Conservation (phyloP, 1,139 yeast species). For the Magnusiomyces fungicola region DNA sequence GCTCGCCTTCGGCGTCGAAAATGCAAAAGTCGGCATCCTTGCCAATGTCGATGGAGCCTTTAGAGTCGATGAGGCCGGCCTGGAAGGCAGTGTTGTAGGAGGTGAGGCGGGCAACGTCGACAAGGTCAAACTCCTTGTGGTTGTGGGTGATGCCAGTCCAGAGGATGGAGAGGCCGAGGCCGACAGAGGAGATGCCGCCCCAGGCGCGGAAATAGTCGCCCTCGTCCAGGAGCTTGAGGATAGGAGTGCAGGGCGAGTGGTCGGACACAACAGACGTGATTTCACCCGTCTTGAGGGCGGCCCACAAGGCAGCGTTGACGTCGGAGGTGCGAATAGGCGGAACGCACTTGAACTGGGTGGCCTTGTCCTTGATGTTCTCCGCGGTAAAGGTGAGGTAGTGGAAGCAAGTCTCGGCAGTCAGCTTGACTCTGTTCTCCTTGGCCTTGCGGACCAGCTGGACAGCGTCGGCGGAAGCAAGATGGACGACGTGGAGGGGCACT, state of each 20-base stretch:
- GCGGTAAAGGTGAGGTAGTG: slow-evolving; percentile 76
- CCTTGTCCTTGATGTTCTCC: slow-evolving; percentile 64
- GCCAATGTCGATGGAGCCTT: slow-evolving; percentile 67
- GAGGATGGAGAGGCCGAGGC: slow-evolving; percentile 76
- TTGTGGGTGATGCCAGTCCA: slow-evolving; percentile 62
- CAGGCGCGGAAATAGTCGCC: slow-evolving; percentile 91
- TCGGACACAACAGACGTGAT: slow-evolving; percentile 89
- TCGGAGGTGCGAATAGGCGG: slow-evolving; percentile 81
- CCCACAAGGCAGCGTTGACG: slow-evolving; percentile 70
- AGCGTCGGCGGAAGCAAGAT: slow-evolving; percentile 78
- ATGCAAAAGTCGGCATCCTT: slow-evolving; percentile 82
- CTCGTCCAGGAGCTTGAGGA: slow-evolving; percentile 65
- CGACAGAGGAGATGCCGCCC: slow-evolving; percentile 97
- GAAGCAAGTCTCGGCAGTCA: slow-evolving; percentile 88
- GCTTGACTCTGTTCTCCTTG: slow-evolving; percentile 46
- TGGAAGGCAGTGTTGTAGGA: slow-evolving; percentile 77
- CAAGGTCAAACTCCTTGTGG: slow-evolving; percentile 32
- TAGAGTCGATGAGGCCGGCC: slow-evolving; percentile 63
- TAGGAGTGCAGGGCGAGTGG: slow-evolving; percentile 94
- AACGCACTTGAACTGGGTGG: slow-evolving; percentile 85
- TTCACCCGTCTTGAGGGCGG: slow-evolving; percentile 54
- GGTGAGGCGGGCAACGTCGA: slow-evolving; percentile 71
- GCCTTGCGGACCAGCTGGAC: slow-evolving; percentile 64
- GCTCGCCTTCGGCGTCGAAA: slow-evolving; percentile 57
- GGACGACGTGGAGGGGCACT: slow-evolving; percentile 76